Evolutionary conservation across 495 filamentous ascomycete genomes (phyloP), one percentile per base, ranked within the genome.

Genomic region (Pyrenula massariospora): DNA sequence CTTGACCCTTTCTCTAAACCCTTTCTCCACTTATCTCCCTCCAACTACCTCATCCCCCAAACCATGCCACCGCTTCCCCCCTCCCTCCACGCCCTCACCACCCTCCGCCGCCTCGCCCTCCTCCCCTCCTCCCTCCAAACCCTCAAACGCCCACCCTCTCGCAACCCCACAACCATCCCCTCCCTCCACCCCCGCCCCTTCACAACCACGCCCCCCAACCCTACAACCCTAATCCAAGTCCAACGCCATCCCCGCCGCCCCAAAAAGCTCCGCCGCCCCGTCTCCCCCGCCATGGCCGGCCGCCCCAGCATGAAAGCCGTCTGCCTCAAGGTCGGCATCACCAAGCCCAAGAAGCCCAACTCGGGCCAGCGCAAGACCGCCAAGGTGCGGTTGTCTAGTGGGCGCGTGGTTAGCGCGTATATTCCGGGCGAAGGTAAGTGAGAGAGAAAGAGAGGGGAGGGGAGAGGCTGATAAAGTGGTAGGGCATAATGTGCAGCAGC

Each of bases 401-500:
- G 93, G 60, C 87, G 84, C 67, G 77, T 91, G 56, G 77, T 98
- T 58, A 95, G 86, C 56, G 84, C 84, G 56, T 96, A 94, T 77
- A 98, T 98, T 63, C 88, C 89, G 20, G 94, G 93, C 60, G 89
- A 97, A 81, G 92, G 84, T 86, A 64, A n/a, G 71, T 64, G 24
- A n/a, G n/a, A n/a, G n/a, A n/a, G n/a, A n/a, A n/a, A n/a, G 10
- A 24, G 10, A 22, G 36, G 51, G 22, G 52, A 56, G 20, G 24
- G n/a, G 52, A 56, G 36, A 48, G 50, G 22, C 2, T 48, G 25
- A 19, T 22, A 22, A 49, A 56, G 20, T 48, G 31, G 36, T 65
- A 85, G 84, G 93, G 25, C 93, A 98, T 75, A 98, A 97, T 76
- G 89, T 96, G 60, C 92, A 96, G 77, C 93, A 97, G 80, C 93